These are phyloP conservation scores for Phytopythium helicoides DNA, from an alignment of 352 stramenopile genomes.

Conservation along the genomic window DNA sequence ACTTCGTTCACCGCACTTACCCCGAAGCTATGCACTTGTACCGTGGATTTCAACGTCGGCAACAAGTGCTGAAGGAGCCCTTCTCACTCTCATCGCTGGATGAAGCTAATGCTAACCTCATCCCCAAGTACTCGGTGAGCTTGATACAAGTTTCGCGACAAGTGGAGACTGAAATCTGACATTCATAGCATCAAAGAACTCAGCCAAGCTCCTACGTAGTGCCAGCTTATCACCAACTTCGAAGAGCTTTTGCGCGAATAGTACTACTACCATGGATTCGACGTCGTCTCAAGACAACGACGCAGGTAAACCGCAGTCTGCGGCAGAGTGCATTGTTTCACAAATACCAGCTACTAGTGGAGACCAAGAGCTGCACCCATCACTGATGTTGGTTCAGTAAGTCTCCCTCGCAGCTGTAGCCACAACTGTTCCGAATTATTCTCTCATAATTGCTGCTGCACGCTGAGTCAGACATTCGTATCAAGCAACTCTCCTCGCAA, in stretches of 20 bases:
- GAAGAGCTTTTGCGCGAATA: no score
- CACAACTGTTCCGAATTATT: no score
- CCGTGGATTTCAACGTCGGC: conserved; percentile 49
- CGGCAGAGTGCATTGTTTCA: not conserved
- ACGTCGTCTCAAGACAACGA: no score
- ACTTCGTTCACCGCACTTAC: conserved; percentile 75
- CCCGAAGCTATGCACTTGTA: conserved; percentile 55
- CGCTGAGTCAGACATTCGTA: conserved; percentile 42
- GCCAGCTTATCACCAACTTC: no score
- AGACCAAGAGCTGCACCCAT: conserved; percentile 7
- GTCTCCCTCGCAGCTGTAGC: not conserved
- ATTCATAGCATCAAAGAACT: conserved; percentile 34
- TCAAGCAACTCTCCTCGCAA: conserved; percentile 24
- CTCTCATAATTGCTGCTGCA: not conserved
- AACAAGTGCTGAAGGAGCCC: conserved; percentile 35
- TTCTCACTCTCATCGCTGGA: conserved; percentile 26
- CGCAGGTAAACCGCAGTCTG: no score
- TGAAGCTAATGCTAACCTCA: conserved; percentile 53
- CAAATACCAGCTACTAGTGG: not conserved
- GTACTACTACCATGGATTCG: no score
- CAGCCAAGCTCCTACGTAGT: conserved; percentile 19
- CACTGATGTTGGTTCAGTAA: conserved; percentile 30
- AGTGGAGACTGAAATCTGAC: no score
- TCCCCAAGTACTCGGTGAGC: conserved; percentile 53
- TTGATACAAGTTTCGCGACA: no score